Conservation (phyloP, 345 rosid genomes). For the Moringa oleifera region DNA sequence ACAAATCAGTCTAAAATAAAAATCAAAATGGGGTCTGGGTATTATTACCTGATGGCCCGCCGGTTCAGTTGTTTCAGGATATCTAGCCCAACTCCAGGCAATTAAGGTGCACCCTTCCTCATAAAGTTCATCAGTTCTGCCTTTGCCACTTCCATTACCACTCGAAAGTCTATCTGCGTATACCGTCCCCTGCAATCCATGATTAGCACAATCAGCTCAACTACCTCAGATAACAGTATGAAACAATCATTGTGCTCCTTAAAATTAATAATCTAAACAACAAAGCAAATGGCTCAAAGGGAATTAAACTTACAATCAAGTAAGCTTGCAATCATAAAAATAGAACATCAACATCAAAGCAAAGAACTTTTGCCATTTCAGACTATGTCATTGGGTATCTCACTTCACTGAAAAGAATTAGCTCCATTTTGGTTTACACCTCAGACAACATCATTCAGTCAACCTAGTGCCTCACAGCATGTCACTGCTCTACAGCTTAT, state of each 20-base stretch:
- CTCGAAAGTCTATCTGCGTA: slow-evolving; percentile 53
- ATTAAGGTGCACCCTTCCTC: slow-evolving; percentile 35
- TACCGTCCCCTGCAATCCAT: slow-evolving; percentile 71
- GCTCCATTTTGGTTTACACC: neutral
- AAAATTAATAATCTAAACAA: neutral
- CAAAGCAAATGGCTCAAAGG: neutral
- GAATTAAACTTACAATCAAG: neutral
- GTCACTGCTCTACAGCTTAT: neutral
- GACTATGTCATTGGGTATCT: too few relatives aligned
- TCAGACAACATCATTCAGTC: neutral
- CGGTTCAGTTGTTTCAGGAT: neutral
- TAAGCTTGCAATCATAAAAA: neutral
- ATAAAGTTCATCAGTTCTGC: slow-evolving; percentile 52
- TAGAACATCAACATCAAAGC: too few relatives aligned
- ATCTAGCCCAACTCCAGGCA: neutral
- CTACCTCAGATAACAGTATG: neutral
- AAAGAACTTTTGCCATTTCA: too few relatives aligned
- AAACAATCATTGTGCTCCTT: neutral
- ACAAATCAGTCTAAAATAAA: neutral
- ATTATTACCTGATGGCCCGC: neutral
- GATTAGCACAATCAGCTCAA: slow-evolving; percentile 1
- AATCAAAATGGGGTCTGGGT: neutral
- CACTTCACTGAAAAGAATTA: neutral
- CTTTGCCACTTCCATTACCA: slow-evolving; percentile 78
- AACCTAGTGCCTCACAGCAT: neutral